A percentile compares a stretch with the other conserved stretches of the same genome.
phyloP scores from a whole-genome alignment of 2,329 filamentous ascomycete species.

The Xylaria sp. region DNA sequence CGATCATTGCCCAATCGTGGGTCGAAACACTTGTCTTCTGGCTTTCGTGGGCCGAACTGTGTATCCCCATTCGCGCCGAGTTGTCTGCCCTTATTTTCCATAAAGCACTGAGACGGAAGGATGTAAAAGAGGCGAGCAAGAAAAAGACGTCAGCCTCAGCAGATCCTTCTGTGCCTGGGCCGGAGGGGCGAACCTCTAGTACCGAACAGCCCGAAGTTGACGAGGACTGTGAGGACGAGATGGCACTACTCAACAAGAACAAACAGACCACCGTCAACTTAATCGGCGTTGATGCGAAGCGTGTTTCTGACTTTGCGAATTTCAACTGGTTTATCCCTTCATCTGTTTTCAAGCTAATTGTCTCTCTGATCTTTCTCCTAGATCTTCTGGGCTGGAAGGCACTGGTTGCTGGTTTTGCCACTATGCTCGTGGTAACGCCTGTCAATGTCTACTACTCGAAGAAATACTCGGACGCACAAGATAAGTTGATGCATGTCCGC shows the following conservation, averaged over 20 bases:
- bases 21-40: conserved; percentile 71
- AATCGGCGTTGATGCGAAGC: conserved; percentile 75
- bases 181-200: conserved; percentile 39
- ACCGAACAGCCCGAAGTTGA: conserved; percentile 41
- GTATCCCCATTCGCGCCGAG: conserved; percentile 71
- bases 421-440: conserved; percentile 69
- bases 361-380: conserved; percentile 71
- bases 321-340: conserved; percentile 70
- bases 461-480: conserved; percentile 68
- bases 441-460: conserved; percentile 71
- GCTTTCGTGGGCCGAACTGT: conserved; percentile 66
- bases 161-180: conserved; percentile 37
- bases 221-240: conserved; percentile 54
- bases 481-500: conserved; percentile 74
- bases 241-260: conserved; percentile 53
- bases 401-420: conserved; percentile 67
- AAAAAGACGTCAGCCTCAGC: conserved; percentile 46
- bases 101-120: conserved; percentile 78
- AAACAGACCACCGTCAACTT: conserved; percentile 78
- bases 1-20: conserved; percentile 63
- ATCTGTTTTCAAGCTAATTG: conserved; percentile 65
- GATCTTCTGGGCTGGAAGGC: conserved; percentile 74
- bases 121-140: conserved; percentile 69
- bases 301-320: conserved; percentile 70
- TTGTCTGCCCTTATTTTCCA: conserved; percentile 75